Base-by-base conservation (phyloP, 2,329 filamentous ascomycete species). In the Microdochium bolleyi region DNA sequence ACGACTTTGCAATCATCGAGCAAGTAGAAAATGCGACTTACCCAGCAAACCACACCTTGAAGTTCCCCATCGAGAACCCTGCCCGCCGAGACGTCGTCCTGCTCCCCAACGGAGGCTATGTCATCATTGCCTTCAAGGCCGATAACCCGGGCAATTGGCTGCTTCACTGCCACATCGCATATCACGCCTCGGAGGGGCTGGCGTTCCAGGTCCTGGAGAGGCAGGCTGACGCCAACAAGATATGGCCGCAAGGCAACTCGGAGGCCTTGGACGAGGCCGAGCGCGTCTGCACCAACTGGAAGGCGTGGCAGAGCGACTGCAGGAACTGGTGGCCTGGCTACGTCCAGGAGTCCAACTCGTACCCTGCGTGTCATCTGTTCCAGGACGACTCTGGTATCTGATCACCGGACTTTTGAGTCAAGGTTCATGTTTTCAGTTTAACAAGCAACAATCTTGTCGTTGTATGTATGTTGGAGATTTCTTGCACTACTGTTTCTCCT, bases 31-130 rank as follows among this genome's bases (percentile, higher is more conserved):
- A 58, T 25, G 2, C 49, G 19, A 50, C 52, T 0, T 60, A 46
- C 41, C 41, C 41, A 21, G 21, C 5, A 3, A 19, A 46, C 52
- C 49, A 51, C 8, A 53, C 14, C 53, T 48, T 59, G 50, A 50
- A 57, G 32, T 56, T 62, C 1, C 53, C 58, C 22, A 60, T 65
- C 55, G 49, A 56, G 50, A 81, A 80, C 60, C 77, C 79, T 1
- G 71, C 75, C 24, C 74, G 79, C 10, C 71, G 79, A 34, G 78
- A 82, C 57, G 74, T 76, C 2, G 76, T 76, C 5, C 70, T 76
- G 56, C 67, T 82, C 2, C 71, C 70, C 1, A 61, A 60, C 1
- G 57, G 59, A 10, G 76, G 77, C 0, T 73, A 74, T 61, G 52
- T 78, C 3, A 72, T 77, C n/a, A 65, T 81, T 51, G 76, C 74